Percentiles rank a stretch among this genome's conserved stretches.
Evolutionary conservation across 1,284 basidiomycete species (phyloP).

Genomic region (Ustilago crameri): DNA sequence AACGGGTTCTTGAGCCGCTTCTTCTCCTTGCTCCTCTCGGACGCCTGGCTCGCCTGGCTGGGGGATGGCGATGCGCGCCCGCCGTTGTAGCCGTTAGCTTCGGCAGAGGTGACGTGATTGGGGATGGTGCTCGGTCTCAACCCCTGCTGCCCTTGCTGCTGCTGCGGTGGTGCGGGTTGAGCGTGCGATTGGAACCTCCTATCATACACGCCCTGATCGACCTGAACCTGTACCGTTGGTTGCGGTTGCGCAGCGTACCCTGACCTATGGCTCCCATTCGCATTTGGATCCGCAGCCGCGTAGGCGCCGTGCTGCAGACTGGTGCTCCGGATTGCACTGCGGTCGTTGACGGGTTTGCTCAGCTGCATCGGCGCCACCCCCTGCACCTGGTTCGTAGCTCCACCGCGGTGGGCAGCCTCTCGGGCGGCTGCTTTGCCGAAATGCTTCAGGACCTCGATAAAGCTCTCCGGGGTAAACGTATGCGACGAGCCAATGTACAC

Average conservation of each 20-base stretch:
- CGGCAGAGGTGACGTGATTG: slow-evolving; percentile 1
- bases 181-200: slow-evolving; percentile 23
- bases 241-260: slow-evolving; percentile 11
- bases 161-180: not conserved
- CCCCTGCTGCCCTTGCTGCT: slow-evolving; percentile 10
- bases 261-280: not conserved
- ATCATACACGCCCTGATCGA: slow-evolving; percentile 24
- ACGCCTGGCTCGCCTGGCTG: slow-evolving; percentile 24
- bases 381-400: not conserved
- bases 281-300: not conserved
- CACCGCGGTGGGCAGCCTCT: slow-evolving; percentile 13
- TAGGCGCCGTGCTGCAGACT: slow-evolving; percentile 31
- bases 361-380: slow-evolving; percentile 14
- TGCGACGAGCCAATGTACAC: slow-evolving; percentile 95
- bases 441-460: slow-evolving; percentile 83
- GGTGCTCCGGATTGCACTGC: slow-evolving; percentile 36
- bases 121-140: slow-evolving; percentile 16
- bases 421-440: slow-evolving; percentile 55
- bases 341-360: slow-evolving; percentile 47
- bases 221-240: not conserved
- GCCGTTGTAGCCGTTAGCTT: not conserved
- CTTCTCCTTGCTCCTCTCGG: slow-evolving; percentile 43
- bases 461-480: slow-evolving; percentile 81
- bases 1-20: slow-evolving; percentile 53
- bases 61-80: slow-evolving; percentile 23